These are phyloP conservation scores for Pontederia paniculata DNA, from an alignment of 176 grass and related monocot species.

Conservation along the genomic window DNA sequence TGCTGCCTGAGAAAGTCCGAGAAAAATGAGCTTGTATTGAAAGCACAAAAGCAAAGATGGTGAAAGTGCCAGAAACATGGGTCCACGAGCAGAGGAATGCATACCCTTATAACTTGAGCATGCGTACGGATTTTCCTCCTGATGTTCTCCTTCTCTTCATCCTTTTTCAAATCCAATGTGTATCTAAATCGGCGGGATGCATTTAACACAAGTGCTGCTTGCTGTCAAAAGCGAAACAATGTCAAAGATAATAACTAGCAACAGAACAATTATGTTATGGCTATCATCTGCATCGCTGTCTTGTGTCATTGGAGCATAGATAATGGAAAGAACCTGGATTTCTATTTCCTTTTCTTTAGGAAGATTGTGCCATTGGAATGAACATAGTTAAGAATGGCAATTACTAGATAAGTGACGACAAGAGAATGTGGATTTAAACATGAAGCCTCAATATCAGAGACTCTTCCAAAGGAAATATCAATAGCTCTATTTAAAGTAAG, in stretches of 20 bases:
- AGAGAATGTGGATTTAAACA: no score
- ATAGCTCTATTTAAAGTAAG: no score
- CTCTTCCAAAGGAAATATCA: no score
- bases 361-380: no score
- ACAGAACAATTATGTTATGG: background rate
- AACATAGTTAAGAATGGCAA: no score
- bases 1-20: conserved; percentile 50
- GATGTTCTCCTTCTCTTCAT: conserved; percentile 54
- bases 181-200: conserved; percentile 89
- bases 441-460: no score
- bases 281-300: background rate
- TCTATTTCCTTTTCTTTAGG: no score
- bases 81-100: background rate
- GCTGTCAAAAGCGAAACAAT: conserved; percentile 31
- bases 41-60: background rate
- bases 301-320: background rate
- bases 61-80: conserved; percentile 19
- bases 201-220: conserved; percentile 78
- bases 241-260: background rate
- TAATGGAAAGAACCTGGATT: no score
- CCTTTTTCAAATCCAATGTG: conserved; percentile 83
- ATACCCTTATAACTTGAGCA: conserved; percentile 80
- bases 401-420: no score
- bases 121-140: conserved; percentile 77
- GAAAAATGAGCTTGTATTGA: conserved; percentile 14